Base-by-base conservation (phyloP, 2,329 filamentous ascomycete genomes). In the Fusarium cyanostomum region DNA sequence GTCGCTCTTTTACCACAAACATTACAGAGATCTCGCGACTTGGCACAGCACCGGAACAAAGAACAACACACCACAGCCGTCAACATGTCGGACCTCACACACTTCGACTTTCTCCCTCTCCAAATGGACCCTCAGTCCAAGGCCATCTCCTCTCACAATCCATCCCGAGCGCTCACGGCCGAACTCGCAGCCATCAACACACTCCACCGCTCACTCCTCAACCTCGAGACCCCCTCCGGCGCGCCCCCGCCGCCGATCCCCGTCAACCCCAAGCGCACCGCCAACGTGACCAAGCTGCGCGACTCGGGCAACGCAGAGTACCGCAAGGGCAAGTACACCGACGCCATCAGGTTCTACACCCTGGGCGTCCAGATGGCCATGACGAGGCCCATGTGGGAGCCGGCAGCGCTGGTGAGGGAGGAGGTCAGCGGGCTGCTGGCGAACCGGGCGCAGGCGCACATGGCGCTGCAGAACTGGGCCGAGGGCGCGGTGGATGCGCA, bases 311-410 rank as follows among this genome's bases (percentile, higher is more conserved):
- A 97, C 81, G 81, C 81, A 56, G 87, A 91, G 69, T 94, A 92
- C 82, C 90, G 92, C 77, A 94, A 94, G 78, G 85, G 85, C 70
- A 84, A 87, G 68, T 87, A 90, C 79, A 78, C 78, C 53, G 92
- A 96, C 52, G 94, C 94, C 5, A 83, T 92, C 68, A 89, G 88
- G 68, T 84, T 94, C 68, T 97, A 98, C 81, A 86, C 85, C 0
- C 86, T 94, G n/a, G 94, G 92, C 2, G 85, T 98, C 53, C 88
- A 95, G 66, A 97, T 98, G 94, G 94, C 93, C 4, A 80, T 92
- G 34, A 83, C 83, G 8, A 84, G 95, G 5, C 94, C 95, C 1
- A 79, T 86, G 12, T 99, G 95, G 95, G 95, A 99, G 79, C 93
- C 94, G 0, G 84, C 87, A 12, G 89, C 89, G 11, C 81, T 98